Evolutionary conservation across 2,329 filamentous ascomycete species (phyloP), one percentile per base, ranked within the genome.

Genomic region (Pseudocercospora cruenta): DNA sequence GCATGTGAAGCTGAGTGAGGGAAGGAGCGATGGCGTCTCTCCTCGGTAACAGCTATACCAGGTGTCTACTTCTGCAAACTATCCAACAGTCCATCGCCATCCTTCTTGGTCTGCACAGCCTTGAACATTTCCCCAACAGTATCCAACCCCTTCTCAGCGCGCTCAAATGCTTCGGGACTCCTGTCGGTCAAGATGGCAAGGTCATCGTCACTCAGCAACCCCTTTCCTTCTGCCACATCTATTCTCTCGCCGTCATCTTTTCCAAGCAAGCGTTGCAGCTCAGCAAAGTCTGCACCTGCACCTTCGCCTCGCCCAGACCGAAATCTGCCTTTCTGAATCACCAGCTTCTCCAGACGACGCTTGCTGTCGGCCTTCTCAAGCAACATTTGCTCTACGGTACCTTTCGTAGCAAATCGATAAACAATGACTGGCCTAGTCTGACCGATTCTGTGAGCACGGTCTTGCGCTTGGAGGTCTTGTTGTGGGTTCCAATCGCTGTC

Each of bases 401-500:
- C 92, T 73, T 94, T 93, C 0, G 95, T 99, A 0, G 95, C 94
- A 36, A 99, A 89, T 1, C 95, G 90, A 78, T 96, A 99, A 0
- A 99, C 91, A 21, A 99, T 88, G 0, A 99, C 95, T 0, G 95
- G 95, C 2, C 90, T 86, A 0, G 90, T 97, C 78, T 99, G 95
- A 0, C 95, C 95, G 69, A 99, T 98, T 12, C 95, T 88, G 76
- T 99, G 95, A 0, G 92, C 93, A 4, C 95, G 92, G 75, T 99
- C 95, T 79, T 98, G 95, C 0, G 95, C 95, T 76, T 99, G 95
- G 0, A 99, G 84, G 78, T 99, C 95, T 76, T 97, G 94, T 77
- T 99, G 95, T 0, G 95, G 95, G 73, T 99, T 99, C 89, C 94
- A 97, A 74, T 97, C 88, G 9, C 85, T 88, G 78, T 98, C 94